Evolutionary conservation across 2,329 filamentous ascomycete genomes (phyloP), one percentile per base, ranked within the genome.

Genomic region (Nigrospora osmanthi): DNA sequence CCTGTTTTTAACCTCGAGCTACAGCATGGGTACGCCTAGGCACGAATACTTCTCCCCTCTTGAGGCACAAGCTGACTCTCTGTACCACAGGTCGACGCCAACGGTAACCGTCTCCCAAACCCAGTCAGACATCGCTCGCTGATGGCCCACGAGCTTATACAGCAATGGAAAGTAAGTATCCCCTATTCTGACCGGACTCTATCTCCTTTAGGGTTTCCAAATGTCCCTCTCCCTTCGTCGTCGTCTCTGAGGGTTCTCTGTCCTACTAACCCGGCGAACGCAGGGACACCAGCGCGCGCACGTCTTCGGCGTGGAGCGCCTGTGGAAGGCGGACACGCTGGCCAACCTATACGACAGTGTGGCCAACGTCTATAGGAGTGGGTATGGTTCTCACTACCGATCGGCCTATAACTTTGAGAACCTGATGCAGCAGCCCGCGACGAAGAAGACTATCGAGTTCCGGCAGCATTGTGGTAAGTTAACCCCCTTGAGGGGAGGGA

Each of bases 401-500:
- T 32, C 43, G 11, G 43, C 43, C 11, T 44, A 44, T 14, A 44
- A 44, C 15, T 44, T 44, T 16, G 15, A 33, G 11, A 40, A 44
- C 14, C 14, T 40, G 31, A 16, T 44, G 15, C 7, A 35, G 9
- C 16, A 14, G 14, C 30, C 17, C 19, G 37, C 40, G 12, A 19
- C 14, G 11, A 45, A 45, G 33, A 16, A 32, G 3, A 45, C 43
- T 11, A 13, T 45, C 17, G 43, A 45, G 38, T 45, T 40, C 10
- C 15, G 43, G 6, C 43, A 45, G n/a, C n/a, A n/a, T n/a, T n/a
- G n/a, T n/a, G n/a, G n/a, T n/a, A n/a, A n/a, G n/a, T n/a, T n/a
- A n/a, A n/a, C n/a, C n/a, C n/a, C n/a, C n/a, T n/a, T n/a, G n/a
- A n/a, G n/a, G n/a, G n/a, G n/a, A n/a, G n/a, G n/a, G n/a, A n/a